Conservation (phyloP, 139 green algal genomes). For the Chlamydomonas applanata region DNA sequence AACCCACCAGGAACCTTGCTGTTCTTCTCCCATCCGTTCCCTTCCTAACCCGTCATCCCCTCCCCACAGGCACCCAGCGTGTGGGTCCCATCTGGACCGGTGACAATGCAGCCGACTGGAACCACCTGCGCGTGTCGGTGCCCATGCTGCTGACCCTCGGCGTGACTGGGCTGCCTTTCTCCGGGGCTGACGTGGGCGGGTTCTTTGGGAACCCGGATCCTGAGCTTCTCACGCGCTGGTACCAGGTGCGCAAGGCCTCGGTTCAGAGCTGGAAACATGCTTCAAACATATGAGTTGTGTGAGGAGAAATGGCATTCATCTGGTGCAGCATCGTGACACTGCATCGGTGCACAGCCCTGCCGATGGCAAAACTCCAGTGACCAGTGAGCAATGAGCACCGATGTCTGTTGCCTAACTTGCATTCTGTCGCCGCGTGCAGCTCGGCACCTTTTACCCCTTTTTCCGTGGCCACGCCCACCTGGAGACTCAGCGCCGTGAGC, state of each 20-base stretch:
- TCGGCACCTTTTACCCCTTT: conserved; percentile 96
- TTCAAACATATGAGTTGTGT: not conserved
- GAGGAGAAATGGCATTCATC: too few relatives aligned
- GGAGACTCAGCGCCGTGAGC: conserved; percentile 94
- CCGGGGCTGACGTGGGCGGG: conserved; percentile 92
- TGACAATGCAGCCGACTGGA: conserved; percentile 92
- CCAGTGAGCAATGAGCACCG: too few relatives aligned
- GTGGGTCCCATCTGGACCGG: conserved; percentile 98
- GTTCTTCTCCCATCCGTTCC: too few relatives aligned
- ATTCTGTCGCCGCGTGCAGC: conserved; percentile 66
- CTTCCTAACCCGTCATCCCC: not conserved
- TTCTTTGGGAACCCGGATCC: conserved; percentile 98
- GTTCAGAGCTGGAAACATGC: not conserved
- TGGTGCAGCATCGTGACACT: too few relatives aligned
- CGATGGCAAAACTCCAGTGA: not conserved
- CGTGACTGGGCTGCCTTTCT: conserved; percentile 85
- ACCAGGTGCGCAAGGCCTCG: conserved; percentile 62
- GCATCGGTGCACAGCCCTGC: not conserved
- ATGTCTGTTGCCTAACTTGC: too few relatives aligned
- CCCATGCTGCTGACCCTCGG: conserved; percentile 93
- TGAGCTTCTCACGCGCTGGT: conserved; percentile 91
- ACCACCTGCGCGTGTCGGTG: conserved; percentile 67
- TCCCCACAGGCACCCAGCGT: conserved; percentile 62
- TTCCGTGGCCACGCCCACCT: conserved; percentile 96
- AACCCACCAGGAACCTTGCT: too few relatives aligned